Conservation (phyloP, 371 early-diverging fungal species). For the Zopfochytrium polystomum region DNA sequence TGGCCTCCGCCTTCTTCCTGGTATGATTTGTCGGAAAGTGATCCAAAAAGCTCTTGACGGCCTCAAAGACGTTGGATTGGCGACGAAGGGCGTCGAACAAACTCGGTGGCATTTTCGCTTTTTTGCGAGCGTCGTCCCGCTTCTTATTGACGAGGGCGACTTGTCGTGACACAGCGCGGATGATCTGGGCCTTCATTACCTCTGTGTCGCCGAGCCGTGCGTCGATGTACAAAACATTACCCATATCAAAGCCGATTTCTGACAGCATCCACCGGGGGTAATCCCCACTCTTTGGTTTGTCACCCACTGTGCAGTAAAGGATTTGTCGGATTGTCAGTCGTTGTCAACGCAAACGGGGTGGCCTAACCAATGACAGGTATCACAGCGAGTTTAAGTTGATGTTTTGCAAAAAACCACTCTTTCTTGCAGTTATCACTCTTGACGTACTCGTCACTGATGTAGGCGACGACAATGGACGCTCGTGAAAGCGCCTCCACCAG, state of each 20-base stretch:
- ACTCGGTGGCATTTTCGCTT: background rate
- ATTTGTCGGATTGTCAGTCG: too few relatives aligned
- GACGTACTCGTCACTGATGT: constrained; percentile 16
- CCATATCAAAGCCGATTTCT: constrained; percentile 15
- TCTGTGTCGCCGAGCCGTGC: background rate
- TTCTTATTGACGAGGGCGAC: background rate
- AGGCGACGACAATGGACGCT: constrained; percentile 16
- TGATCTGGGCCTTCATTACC: background rate
- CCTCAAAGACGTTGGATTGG: background rate
- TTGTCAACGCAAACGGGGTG: too few relatives aligned
- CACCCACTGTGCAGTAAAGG: too few relatives aligned
- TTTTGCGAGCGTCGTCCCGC: background rate
- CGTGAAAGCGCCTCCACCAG: constrained; percentile 9
- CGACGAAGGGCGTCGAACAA: background rate
- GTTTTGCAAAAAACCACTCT: constrained; percentile 15
- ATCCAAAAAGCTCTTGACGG: background rate
- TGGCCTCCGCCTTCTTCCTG: too few relatives aligned
- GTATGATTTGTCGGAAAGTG: background rate
- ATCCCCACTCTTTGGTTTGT: too few relatives aligned
- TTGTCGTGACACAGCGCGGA: background rate
- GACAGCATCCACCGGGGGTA: background rate
- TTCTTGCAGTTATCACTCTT: constrained; percentile 16
- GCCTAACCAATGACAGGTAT: constrained; percentile 23
- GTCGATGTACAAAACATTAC: constrained; percentile 9
- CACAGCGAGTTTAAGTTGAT: constrained; percentile 14